A percentile compares a stretch with the other conserved stretches of the same genome.
phyloP scores from a whole-genome alignment of 441 rosid species.

The Euphorbia schlechtendalii region DNA sequence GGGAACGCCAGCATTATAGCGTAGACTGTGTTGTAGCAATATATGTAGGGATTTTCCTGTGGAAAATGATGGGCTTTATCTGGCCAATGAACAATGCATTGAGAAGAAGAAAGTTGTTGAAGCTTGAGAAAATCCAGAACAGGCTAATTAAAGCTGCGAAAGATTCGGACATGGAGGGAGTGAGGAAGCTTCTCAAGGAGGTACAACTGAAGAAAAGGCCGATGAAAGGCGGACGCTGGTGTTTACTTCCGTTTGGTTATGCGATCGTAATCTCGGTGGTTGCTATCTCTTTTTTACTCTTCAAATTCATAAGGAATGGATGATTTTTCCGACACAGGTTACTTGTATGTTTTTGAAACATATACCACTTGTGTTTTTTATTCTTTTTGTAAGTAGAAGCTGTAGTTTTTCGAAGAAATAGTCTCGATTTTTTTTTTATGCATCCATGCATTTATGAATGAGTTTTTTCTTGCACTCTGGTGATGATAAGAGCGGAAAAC shows the following conservation, averaged over 20 bases:
- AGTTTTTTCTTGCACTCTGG: too few species aligned
- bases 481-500: too few species aligned
- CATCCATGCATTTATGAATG: too few species aligned
- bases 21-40: constrained; percentile 86
- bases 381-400: neutral
- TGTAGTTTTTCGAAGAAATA: constrained; percentile 5
- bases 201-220: constrained; percentile 43
- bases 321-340: constrained; percentile 20
- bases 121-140: constrained; percentile 65
- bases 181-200: constrained; percentile 66
- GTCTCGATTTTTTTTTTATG: neutral
- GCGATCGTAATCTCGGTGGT: constrained; percentile 48
- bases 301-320: constrained; percentile 73
- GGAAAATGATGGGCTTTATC: constrained; percentile 86
- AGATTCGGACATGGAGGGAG: constrained; percentile 75
- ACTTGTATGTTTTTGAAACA: constrained; percentile 5
- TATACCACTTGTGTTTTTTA: neutral
- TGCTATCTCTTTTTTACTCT: constrained; percentile 53
- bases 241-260: constrained; percentile 56
- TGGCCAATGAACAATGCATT: constrained; percentile 49
- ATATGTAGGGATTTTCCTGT: constrained; percentile 75
- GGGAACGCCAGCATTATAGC: constrained; percentile 82
- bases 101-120: constrained; percentile 25
- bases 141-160: constrained; percentile 73
- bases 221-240: constrained; percentile 32